Evolutionary conservation across 75 land plant species (phyloP), one percentile per base, ranked within the genome.

Genomic region (Pinus tabuliformis): DNA sequence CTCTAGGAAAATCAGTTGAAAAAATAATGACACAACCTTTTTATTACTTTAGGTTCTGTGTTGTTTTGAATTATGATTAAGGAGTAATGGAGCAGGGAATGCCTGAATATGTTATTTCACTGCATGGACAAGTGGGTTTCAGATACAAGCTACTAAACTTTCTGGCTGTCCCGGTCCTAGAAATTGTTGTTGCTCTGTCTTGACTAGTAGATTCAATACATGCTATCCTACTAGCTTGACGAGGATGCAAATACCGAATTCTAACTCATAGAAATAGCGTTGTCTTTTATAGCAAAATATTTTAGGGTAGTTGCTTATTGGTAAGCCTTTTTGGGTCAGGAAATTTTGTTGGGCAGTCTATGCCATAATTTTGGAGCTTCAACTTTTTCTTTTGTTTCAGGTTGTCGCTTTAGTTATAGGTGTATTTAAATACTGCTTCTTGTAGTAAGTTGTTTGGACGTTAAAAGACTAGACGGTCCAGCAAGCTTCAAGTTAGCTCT

Each of bases 1-100:
- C 1, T 68, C n/a, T 9, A 68, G 42, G 72, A 68, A 37, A 42
- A 42, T 68, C 1, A 20, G 24, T 33, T 7, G 8, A 64, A 64
- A 68, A 68, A 68, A 42, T n/a, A 42, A 68, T 37, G 8, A 22
- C 72, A 42, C 21, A 68, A n/a, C 72, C 72, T 68, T 42, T 21
- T 68, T 39, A 7, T 49, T 49, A 42, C 42, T 68, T 8, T 68
- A 68, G 72, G 72, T 42, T 68, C 72, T 39, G 21, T 42, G 54
- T 42, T 68, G 54, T 68, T 45, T 37, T 68, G 52, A 52, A 68
- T 68, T 68, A 39, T 45, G 20, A 37, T 20, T 68, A 45, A 66
- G 49, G 70, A 66, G 39, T 36, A 37, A 68, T n/a, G 21, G 71
- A 39, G 42, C 3, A 20, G 71, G 37, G 52, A 45, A 11, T 68